Conservation (phyloP, 345 rosid species). For the Isatis tinctoria region DNA sequence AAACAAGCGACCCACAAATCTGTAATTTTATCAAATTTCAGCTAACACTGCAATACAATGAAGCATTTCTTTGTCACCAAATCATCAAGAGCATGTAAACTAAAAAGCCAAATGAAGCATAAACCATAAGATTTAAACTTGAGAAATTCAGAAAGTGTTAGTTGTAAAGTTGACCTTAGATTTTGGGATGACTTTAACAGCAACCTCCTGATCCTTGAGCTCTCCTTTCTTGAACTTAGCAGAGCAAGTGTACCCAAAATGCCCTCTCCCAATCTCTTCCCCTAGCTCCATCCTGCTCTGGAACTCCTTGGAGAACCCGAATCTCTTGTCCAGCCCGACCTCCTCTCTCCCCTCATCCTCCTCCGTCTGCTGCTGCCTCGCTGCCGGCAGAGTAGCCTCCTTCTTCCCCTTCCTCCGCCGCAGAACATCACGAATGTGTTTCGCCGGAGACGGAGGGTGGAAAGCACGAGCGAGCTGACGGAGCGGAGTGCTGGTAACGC, state of each 20-base stretch:
- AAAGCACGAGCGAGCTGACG: conserved; percentile 64
- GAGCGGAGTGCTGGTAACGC: conserved; percentile 61
- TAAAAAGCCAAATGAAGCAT: neutral
- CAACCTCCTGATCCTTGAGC: conserved; percentile 77
- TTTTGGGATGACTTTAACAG: conserved; percentile 93
- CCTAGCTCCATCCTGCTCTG: conserved; percentile 61
- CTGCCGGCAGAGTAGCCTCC: conserved; percentile 26
- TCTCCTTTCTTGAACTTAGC: conserved; percentile 92
- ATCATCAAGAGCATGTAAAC: neutral
- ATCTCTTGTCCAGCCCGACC: conserved; percentile 76
- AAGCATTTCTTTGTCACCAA: neutral
- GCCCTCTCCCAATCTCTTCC: conserved; percentile 94
- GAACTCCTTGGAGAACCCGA: conserved; percentile 82
- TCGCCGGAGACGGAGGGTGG: conserved; percentile 95
- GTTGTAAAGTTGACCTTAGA: conserved; percentile 51
- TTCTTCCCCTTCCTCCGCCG: conserved; percentile 50
- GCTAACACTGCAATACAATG: neutral
- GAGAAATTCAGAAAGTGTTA: neutral
- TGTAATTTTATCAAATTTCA: neutral
- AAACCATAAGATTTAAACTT: neutral
- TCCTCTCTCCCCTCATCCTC: conserved; percentile 43
- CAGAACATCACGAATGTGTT: conserved; percentile 74
- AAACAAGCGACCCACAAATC: conserved; percentile 3
- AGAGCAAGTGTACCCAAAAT: conserved; percentile 94
- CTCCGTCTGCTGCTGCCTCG: conserved; percentile 34